phyloP scores from a whole-genome alignment of 225 moss, liverwort and hornwort species.

The Polytrichum formosum region DNA sequence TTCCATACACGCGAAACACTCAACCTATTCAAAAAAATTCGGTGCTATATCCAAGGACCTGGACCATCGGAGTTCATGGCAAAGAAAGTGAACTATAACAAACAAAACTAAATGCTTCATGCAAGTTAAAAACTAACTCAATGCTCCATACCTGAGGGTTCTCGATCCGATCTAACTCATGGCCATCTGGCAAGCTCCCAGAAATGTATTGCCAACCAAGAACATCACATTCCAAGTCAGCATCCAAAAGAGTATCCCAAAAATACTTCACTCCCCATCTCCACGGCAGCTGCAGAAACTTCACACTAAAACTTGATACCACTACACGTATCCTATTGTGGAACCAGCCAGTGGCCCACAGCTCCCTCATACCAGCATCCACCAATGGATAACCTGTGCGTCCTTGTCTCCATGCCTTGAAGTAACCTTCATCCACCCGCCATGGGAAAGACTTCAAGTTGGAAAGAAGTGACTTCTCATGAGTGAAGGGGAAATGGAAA shows the following conservation, averaged over 20 bases:
- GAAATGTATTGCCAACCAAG: conserved; percentile 99
- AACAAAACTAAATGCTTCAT: background rate
- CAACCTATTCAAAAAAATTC: background rate
- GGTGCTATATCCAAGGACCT: background rate
- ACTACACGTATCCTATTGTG: conserved; percentile 93
- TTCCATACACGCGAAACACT: background rate
- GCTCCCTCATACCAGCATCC: conserved; percentile 97
- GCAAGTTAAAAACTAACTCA: background rate
- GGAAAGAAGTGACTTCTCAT: conserved; percentile 92
- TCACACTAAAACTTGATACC: conserved; percentile 94
- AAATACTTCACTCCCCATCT: conserved; percentile 99
- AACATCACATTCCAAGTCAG: conserved; percentile 95
- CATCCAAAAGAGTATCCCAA: conserved; percentile 95
- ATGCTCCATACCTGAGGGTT: conserved; percentile 70
- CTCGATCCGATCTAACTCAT: conserved; percentile 96
- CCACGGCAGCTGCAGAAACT: conserved; percentile 98
- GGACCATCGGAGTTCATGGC: background rate
- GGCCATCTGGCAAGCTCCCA: conserved; percentile 95
- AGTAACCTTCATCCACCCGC: conserved; percentile 74
- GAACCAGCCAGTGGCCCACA: conserved; percentile 98
- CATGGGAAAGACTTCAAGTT: conserved; percentile 97
- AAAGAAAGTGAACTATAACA: background rate
- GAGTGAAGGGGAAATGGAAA: conserved; percentile 98
- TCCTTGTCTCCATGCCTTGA: conserved; percentile 98
- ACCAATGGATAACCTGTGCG: conserved; percentile 96